Evolutionary conservation across 176 grass and related monocot species (phyloP).

Genomic region (Oryza officinalis): DNA sequence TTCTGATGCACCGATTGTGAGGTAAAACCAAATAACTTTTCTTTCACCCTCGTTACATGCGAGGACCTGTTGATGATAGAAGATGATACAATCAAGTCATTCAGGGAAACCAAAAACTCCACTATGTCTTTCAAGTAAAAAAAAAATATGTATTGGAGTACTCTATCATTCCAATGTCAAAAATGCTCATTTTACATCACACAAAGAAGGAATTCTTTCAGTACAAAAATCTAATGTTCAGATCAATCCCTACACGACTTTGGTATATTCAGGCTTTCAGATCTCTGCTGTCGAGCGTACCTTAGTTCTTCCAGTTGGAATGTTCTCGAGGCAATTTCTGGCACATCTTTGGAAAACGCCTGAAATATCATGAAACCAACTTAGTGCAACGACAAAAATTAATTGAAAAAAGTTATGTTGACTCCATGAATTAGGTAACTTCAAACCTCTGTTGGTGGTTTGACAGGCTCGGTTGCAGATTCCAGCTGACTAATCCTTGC

Average conservation of each 20-base stretch:
- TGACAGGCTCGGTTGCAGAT: slow-evolving; percentile 41
- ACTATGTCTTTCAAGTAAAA: neutral
- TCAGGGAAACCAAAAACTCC: neutral
- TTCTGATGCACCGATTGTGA: slow-evolving; percentile 26
- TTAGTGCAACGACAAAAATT: neutral
- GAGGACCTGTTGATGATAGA: slow-evolving; percentile 43
- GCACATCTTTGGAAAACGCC: neutral
- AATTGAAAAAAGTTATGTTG: neutral
- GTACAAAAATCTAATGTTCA: neutral
- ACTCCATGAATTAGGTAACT: neutral
- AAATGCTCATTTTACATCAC: neutral
- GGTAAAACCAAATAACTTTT: slow-evolving; percentile 39
- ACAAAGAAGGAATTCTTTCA: neutral
- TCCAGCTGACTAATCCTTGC: slow-evolving; percentile 54
- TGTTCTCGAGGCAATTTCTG: neutral
- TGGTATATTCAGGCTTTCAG: neutral
- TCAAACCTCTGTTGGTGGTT: slow-evolving; percentile 41
- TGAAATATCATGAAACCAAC: slow-evolving; percentile 33
- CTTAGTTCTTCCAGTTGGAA: slow-evolving; percentile 37
- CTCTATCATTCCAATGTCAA: neutral
- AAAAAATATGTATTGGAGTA: neutral
- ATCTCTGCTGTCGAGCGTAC: slow-evolving; percentile 9
- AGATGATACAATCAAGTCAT: slow-evolving; percentile 13
- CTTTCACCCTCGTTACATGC: slow-evolving; percentile 48
- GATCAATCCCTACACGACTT: neutral